phyloP scores from a whole-genome alignment of 2,329 filamentous ascomycete genomes.

The Ciborinia camelliae region DNA sequence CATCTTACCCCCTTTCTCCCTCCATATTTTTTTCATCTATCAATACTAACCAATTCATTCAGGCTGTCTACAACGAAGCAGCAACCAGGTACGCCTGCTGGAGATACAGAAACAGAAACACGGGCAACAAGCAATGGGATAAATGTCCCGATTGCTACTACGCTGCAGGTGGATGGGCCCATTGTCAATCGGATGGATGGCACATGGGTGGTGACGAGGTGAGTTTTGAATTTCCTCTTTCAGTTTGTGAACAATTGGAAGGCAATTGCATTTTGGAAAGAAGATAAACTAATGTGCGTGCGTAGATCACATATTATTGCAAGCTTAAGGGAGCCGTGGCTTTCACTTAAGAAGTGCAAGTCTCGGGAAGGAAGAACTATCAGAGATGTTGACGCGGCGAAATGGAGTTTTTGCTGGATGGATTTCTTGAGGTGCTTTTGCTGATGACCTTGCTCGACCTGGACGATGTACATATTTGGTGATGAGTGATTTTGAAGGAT shows the following conservation, averaged over 20 bases:
- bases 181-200: neutral
- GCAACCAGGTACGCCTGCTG: neutral
- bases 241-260: neutral
- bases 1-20: neutral
- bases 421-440: neutral
- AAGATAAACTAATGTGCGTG: neutral
- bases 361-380: neutral
- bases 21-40: neutral
- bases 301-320: slow-evolving; percentile 6
- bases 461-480: neutral
- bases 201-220: slow-evolving; percentile 18
- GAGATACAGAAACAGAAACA: slow-evolving; percentile 2
- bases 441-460: neutral
- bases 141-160: neutral
- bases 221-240: neutral
- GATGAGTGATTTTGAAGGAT: neutral
- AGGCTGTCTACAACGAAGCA: slow-evolving; percentile 1
- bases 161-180: neutral
- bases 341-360: neutral
- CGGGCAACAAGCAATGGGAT: neutral
- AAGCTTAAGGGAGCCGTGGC: neutral
- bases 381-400: neutral
- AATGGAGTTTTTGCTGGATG: neutral
- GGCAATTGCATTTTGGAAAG: neutral
- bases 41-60: neutral